Evolutionary conservation across 148 eudicot genomes (phyloP).

Genomic region (Beta vulgaris): DNA sequence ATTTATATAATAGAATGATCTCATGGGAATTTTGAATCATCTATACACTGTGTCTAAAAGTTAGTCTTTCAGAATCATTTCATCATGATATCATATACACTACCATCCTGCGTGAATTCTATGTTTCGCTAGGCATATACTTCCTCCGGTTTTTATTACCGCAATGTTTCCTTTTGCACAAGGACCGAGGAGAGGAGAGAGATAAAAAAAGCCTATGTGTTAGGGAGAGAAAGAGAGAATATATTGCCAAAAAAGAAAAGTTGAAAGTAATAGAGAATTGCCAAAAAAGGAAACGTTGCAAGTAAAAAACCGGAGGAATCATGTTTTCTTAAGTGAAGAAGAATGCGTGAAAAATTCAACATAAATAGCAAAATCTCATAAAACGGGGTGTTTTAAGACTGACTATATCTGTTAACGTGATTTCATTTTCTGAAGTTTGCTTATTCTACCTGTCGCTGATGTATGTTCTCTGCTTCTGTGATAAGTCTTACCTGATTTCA

Average conservation of each 20-base stretch:
- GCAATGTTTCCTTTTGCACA: no score
- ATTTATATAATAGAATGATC: not conserved
- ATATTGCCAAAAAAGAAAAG: no score
- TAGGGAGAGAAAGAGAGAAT: no score
- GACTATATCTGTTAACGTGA: not conserved
- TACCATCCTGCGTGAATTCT: not conserved
- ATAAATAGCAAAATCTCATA: not conserved
- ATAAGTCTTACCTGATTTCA: constrained; percentile 8
- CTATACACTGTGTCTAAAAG: not conserved
- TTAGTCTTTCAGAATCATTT: not conserved
- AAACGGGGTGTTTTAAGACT: not conserved
- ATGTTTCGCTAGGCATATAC: no score
- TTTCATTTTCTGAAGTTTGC: not conserved
- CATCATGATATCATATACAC: not conserved
- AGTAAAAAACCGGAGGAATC: no score
- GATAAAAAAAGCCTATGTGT: no score
- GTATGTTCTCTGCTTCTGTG: not conserved
- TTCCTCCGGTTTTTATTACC: no score
- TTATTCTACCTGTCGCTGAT: not conserved
- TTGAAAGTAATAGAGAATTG: no score
- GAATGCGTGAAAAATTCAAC: not conserved
- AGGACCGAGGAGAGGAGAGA: no score
- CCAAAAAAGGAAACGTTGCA: no score
- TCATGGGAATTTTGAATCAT: no score
- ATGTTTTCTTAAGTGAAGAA: no score